Conservation (phyloP, 306 rosid genomes). For the Gynostemma pentaphyllum region DNA sequence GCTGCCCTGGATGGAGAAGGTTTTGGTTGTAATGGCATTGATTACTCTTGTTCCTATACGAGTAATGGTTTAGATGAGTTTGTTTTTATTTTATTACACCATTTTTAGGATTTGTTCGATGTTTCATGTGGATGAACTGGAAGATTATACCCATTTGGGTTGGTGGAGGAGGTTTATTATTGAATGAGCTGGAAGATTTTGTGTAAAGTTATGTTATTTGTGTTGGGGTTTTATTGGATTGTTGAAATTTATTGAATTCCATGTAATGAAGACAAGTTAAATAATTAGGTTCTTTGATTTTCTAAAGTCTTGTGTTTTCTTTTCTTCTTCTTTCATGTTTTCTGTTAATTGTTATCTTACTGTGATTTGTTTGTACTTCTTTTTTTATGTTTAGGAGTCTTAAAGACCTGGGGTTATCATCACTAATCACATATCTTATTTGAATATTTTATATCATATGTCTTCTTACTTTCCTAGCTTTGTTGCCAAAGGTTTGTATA, state of each 20-base stretch:
- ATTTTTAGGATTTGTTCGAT: constrained; percentile 63
- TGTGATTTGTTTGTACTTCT: constrained; percentile 2
- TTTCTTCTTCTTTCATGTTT: too few species aligned
- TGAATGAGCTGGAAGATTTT: constrained; percentile 41
- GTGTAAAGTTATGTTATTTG: constrained; percentile 51
- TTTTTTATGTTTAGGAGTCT: constrained; percentile 19
- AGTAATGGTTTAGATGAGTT: constrained; percentile 22
- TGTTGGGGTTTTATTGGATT: constrained; percentile 83
- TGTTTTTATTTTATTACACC: constrained; percentile 45
- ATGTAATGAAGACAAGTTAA: constrained; percentile 11
- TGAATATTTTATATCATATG: too few species aligned
- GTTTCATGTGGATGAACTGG: constrained; percentile 48
- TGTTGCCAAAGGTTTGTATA: constrained; percentile 99
- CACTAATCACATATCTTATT: too few species aligned
- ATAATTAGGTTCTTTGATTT: constrained; percentile 21
- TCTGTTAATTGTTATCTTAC: too few species aligned
- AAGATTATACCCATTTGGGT: constrained; percentile 62
- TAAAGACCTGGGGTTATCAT: too few species aligned
- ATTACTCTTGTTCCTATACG: constrained; percentile 65
- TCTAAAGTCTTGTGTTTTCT: too few species aligned
- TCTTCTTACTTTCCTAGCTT: constrained; percentile 79
- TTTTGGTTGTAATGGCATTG: constrained; percentile 45
- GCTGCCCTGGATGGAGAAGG: constrained; percentile 49
- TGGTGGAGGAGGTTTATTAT: constrained; percentile 62
- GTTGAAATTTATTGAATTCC: constrained; percentile 19